Percentiles rank a stretch among this genome's conserved stretches.
phyloP scores from a whole-genome alignment of 306 rosid species.

The Pyrus communis region DNA sequence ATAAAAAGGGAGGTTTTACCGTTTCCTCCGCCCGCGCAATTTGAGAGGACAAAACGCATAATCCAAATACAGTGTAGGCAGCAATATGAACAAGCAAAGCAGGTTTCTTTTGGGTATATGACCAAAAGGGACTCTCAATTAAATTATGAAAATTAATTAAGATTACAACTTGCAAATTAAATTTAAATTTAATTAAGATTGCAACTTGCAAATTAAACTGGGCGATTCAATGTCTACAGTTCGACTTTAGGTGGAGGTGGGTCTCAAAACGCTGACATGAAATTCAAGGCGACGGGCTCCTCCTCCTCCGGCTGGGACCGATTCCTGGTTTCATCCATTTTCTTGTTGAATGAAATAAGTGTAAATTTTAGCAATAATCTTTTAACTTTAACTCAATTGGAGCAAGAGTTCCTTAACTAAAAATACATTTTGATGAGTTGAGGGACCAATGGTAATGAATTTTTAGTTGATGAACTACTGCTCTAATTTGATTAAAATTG shows the following conservation, averaged over 20 bases:
- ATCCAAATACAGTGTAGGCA: background rate
- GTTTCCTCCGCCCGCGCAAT: conserved; percentile 18
- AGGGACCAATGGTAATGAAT: too few species aligned
- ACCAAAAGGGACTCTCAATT: background rate
- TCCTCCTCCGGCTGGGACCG: background rate
- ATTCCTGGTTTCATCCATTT: background rate
- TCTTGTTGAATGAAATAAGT: background rate
- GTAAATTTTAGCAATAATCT: too few species aligned
- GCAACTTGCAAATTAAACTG: background rate
- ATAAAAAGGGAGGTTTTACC: background rate
- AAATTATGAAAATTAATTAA: background rate
- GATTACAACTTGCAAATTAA: background rate
- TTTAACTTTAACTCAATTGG: too few species aligned
- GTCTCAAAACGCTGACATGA: background rate
- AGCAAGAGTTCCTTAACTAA: too few species aligned
- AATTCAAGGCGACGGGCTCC: background rate
- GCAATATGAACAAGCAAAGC: background rate
- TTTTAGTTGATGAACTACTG: too few species aligned
- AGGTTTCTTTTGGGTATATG: background rate
- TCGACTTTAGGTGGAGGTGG: conserved; percentile 5
- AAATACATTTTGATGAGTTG: too few species aligned
- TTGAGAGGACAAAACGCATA: background rate
- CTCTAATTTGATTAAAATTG: too few species aligned
- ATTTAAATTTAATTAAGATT: too few species aligned
- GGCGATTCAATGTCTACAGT: background rate